Percentiles rank a stretch among this genome's conserved stretches.
phyloP scores from a whole-genome alignment of 805 yeast genomes.

The Candida tallmaniae region DNA sequence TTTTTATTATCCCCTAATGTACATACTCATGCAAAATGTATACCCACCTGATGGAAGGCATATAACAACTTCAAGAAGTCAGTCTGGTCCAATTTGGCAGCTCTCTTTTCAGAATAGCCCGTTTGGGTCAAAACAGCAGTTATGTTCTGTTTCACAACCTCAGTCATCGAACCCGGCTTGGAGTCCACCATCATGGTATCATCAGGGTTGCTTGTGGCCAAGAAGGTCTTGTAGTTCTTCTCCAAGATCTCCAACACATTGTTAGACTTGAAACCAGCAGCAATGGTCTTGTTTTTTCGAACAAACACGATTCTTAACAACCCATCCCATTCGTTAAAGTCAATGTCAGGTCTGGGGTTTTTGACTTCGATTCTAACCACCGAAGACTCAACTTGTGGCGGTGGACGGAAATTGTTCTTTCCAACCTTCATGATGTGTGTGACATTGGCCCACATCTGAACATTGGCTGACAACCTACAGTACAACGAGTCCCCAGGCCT shows the following conservation, averaged over 20 bases:
- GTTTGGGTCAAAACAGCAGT: constrained; percentile 73
- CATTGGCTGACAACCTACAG: constrained; percentile 92
- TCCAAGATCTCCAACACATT: constrained; percentile 79
- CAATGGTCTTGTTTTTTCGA: constrained; percentile 86
- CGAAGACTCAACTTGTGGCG: constrained; percentile 96
- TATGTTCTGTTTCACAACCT: constrained; percentile 63
- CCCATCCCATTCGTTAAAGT: constrained; percentile 97
- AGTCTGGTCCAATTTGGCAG: constrained; percentile 92
- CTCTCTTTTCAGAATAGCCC: constrained; percentile 77
- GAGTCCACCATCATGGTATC: constrained; percentile 41
- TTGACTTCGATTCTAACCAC: constrained; percentile 93
- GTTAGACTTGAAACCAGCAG: constrained; percentile 85
- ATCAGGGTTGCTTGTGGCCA: constrained; percentile 48
- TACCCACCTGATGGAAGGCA: constrained; percentile 95
- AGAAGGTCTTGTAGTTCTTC: constrained; percentile 78
- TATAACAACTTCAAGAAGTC: constrained; percentile 82
- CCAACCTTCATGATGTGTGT: constrained; percentile 99
- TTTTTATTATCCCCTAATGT: constrained; percentile 6
- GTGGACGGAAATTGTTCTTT: constrained; percentile 93
- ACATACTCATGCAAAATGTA: constrained; percentile 73
- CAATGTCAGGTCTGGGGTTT: constrained; percentile 89
- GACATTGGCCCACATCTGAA: constrained; percentile 99
- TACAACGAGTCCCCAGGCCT: constrained; percentile 94
- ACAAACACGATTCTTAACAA: constrained; percentile 85
- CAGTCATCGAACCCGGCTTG: constrained; percentile 36